Evolutionary conservation across 495 filamentous ascomycete genomes (phyloP).

Genomic region (Penicillium silybi): DNA sequence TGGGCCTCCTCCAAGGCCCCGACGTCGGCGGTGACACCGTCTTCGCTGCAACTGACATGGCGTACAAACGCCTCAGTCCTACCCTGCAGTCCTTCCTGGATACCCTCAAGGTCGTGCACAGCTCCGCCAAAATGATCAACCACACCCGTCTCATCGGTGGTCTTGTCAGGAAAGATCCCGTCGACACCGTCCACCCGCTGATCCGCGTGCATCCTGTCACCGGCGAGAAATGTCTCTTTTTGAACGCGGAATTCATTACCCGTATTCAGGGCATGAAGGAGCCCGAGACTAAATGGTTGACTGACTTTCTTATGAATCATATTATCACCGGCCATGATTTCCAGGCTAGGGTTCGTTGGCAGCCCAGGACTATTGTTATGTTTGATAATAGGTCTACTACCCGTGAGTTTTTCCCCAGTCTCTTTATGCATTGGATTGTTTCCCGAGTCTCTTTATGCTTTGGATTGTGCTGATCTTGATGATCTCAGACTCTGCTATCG

Average conservation of each 20-base stretch:
- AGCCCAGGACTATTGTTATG: conserved; percentile 76
- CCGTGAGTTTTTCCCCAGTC: conserved; percentile 44
- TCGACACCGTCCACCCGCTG: conserved; percentile 67
- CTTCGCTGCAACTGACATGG: conserved; percentile 71
- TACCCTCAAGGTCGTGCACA: conserved; percentile 66
- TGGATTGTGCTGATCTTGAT: neutral
- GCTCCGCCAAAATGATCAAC: conserved; percentile 69
- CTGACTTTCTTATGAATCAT: conserved; percentile 89
- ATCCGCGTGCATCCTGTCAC: conserved; percentile 73
- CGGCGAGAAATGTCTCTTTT: conserved; percentile 73
- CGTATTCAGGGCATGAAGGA: conserved; percentile 70
- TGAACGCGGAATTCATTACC: conserved; percentile 79
- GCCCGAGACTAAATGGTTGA: conserved; percentile 51
- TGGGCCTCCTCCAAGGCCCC: conserved; percentile 54
- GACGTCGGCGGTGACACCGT: conserved; percentile 72
- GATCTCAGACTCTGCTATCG: conserved; percentile 46
- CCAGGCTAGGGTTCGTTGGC: conserved; percentile 84
- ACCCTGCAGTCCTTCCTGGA: conserved; percentile 72
- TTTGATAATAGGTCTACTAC: conserved; percentile 68
- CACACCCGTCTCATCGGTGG: conserved; percentile 58
- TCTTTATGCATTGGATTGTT: neutral
- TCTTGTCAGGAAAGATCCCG: conserved; percentile 65
- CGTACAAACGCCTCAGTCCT: conserved; percentile 68
- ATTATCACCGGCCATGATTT: conserved; percentile 79
- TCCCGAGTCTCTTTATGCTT: conserved; percentile 3